Percentiles rank a stretch among this genome's conserved stretches.
Conservation (phyloP, 768 basidiomycete species). For the Tulasnella calospora region DNA sequence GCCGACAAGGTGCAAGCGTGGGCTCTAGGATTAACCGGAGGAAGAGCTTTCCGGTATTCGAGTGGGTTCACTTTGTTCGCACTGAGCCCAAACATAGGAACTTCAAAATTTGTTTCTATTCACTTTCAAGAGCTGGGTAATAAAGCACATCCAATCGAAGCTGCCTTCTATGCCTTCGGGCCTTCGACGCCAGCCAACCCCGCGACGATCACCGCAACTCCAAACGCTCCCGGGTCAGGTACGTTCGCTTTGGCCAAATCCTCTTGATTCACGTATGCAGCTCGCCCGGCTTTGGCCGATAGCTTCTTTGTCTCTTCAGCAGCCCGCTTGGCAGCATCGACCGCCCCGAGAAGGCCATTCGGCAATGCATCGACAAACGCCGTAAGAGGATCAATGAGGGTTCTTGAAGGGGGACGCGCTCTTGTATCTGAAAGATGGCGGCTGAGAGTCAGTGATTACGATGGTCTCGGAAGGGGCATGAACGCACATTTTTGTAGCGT, state of each 20-base stretch:
- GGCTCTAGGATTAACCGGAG: no score
- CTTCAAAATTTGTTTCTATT: no score
- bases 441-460: not conserved
- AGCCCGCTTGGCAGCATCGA: slow-evolving; percentile 55
- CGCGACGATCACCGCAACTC: slow-evolving; percentile 69
- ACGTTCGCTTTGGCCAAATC: slow-evolving; percentile 57
- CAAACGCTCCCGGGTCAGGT: slow-evolving; percentile 90
- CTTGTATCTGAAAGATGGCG: slow-evolving; percentile 50
- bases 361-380: slow-evolving; percentile 60
- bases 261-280: slow-evolving; percentile 75
- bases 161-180: not conserved
- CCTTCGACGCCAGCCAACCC: slow-evolving; percentile 32
- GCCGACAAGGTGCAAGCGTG: no score
- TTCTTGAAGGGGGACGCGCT: slow-evolving; percentile 84
- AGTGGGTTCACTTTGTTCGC: no score
- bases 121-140: no score
- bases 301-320: slow-evolving; percentile 70
- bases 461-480: not conserved
- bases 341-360: slow-evolving; percentile 41
- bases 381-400: slow-evolving; percentile 84
- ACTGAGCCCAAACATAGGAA: no score
- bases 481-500: slow-evolving; percentile 56
- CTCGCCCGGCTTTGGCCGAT: slow-evolving; percentile 81
- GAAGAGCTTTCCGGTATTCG: no score
- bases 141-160: no score